Base-by-base conservation (phyloP, 208 protist species). In the Angomonas ambiguus region DNA sequence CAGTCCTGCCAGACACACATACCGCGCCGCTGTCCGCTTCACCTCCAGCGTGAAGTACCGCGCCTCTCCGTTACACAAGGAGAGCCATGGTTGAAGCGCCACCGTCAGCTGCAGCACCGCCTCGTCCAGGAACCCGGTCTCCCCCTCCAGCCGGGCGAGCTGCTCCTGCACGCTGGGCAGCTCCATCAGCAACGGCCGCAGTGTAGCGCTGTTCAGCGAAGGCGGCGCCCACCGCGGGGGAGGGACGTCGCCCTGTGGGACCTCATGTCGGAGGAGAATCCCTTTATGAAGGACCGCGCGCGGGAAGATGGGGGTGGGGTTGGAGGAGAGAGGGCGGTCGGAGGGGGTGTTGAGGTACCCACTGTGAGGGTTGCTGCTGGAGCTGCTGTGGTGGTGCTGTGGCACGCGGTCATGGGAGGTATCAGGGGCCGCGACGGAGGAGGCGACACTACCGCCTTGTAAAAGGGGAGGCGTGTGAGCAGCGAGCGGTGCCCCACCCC, bases 221-320 rank as follows among this genome's bases (percentile, higher is more conserved):
- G 22, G 38, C 38, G 27, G 6, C 5, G 22, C 10, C 49, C n/a
- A 8, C 5, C 22, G 11, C 6, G 49, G 10, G n/a, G 11, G 49
- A 11, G 22, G 49, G n/a, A 27, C n/a, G 6, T 16, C 49, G 10
- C 27, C 49, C n/a, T 16, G 49, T 8, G 49, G n/a, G n/a, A 56
- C 49, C 49, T 56, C n/a, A 27, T 56, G 49, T 11, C 49, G 49
- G n/a, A 56, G 49, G n/a, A 56, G 6, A 27, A 56, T 56, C n/a
- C 10, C 10, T 8, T 6, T 8, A n/a, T 16, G 49, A 11, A 8
- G n/a, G 49, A 8, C 22, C 6, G n/a, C n/a, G 49, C 49, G 49
- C 10, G 49, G 49, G n/a, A 11, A 27, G n/a, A 56, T 56, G 49
- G n/a, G n/a, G n/a, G 5, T 56, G 49, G 49, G 27, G n/a, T 8